A percentile compares a stretch with the other conserved stretches of the same genome.
Conservation (phyloP, 140 eudicot genomes). For the Senecio squalidus region DNA sequence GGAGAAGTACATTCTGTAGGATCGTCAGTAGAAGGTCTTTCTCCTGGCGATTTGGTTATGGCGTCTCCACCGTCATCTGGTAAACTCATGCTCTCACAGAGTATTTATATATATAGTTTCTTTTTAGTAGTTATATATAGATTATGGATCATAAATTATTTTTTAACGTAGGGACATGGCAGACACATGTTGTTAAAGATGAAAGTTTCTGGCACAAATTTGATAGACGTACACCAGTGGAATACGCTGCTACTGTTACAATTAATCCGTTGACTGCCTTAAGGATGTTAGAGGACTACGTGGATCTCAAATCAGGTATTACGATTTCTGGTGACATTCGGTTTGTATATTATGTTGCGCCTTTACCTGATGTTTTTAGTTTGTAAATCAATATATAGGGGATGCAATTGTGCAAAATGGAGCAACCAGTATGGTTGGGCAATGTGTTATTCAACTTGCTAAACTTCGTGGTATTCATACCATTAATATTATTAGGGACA, state of each 20-base stretch:
- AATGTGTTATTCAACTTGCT: slow-evolving; percentile 92
- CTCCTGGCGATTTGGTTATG: slow-evolving; percentile 86
- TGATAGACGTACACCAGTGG: slow-evolving; percentile 56
- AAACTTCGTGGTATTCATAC: slow-evolving; percentile 61
- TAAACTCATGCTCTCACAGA: slow-evolving; percentile 17
- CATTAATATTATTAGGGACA: slow-evolving; percentile 86
- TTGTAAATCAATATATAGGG: slow-evolving; percentile 32
- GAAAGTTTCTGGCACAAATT: slow-evolving; percentile 82
- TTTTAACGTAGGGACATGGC: slow-evolving; percentile 95
- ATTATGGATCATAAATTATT: neutral
- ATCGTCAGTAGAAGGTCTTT: slow-evolving; percentile 56
- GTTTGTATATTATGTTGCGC: neutral
- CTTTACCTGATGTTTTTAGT: slow-evolving; percentile 18
- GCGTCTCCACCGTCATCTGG: slow-evolving; percentile 81
- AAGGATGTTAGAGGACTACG: slow-evolving; percentile 87
- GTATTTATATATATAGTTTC: neutral
- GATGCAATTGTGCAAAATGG: slow-evolving; percentile 97
- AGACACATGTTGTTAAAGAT: slow-evolving; percentile 83
- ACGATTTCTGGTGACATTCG: neutral
- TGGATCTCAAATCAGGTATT: slow-evolving; percentile 76
- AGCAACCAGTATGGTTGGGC: slow-evolving; percentile 98
- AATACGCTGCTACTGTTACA: slow-evolving; percentile 85
- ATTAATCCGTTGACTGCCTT: slow-evolving; percentile 88
- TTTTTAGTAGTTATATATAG: too few relatives aligned
- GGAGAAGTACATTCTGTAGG: slow-evolving; percentile 82